Evolutionary conservation across 768 basidiomycete species (phyloP).

Genomic region (Rhodotorula kratochvilovae): DNA sequence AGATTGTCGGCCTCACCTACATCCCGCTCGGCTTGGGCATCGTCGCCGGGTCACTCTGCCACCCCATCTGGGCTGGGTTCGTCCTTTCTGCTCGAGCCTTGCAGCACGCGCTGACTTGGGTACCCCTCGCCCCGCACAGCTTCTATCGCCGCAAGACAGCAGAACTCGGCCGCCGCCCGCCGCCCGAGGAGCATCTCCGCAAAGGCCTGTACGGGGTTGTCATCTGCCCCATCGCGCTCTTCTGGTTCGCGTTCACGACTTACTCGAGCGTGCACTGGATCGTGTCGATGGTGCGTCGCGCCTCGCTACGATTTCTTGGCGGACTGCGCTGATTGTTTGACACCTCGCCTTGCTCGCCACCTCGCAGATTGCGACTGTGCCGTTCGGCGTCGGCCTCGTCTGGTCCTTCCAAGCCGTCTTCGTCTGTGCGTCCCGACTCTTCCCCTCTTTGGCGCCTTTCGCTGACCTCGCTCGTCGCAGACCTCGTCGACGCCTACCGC

Average conservation of each 20-base stretch:
- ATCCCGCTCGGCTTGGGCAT: constrained; percentile 46
- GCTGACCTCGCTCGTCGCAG: constrained; percentile 50
- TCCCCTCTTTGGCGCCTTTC: not conserved
- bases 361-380: constrained; percentile 49
- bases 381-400: constrained; percentile 58
- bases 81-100: not conserved
- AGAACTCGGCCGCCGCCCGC: constrained; percentile 26
- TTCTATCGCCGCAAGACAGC: constrained; percentile 12
- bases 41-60: constrained; percentile 40
- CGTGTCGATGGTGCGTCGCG: constrained; percentile 47
- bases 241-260: constrained; percentile 59
- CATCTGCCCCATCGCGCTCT: constrained; percentile 40
- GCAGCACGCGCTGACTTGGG: not conserved
- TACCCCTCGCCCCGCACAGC: not conserved
- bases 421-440: constrained; percentile 46
- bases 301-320: not conserved
- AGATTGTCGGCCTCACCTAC: constrained; percentile 13
- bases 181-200: constrained; percentile 38
- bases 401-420: constrained; percentile 55
- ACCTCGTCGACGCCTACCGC: constrained; percentile 56
- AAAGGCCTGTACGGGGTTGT: constrained; percentile 32
- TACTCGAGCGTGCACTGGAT: constrained; percentile 55
- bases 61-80: constrained; percentile 46
- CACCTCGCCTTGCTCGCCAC: no score
- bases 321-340: no score